Conservation (phyloP, 2,329 filamentous ascomycete genomes). For the Aphanoascus verrucosus region DNA sequence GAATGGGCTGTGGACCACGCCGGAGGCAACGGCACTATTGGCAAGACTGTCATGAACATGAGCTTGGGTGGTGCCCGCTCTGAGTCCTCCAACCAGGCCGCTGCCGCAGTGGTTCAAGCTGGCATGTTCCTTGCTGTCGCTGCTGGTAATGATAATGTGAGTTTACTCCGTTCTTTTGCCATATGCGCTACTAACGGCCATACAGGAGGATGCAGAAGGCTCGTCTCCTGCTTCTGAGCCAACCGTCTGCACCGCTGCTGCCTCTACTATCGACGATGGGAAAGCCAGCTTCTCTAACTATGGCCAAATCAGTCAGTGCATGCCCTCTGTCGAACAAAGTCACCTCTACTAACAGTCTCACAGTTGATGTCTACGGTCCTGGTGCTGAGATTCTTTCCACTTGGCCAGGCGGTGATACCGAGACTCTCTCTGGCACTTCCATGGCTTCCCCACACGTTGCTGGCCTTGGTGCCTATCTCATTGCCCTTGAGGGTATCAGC, state of each 20-base stretch:
- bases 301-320: conserved; percentile 15
- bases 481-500: conserved; percentile 40
- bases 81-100: conserved; percentile 31
- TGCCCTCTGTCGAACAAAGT: too few species aligned
- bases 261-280: conserved; percentile 25
- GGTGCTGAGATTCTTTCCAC: conserved; percentile 43
- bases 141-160: conserved; percentile 31
- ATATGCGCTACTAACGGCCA: neutral
- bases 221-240: conserved; percentile 30
- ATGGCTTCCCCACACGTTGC: conserved; percentile 38
- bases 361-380: conserved; percentile 41
- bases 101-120: conserved; percentile 26
- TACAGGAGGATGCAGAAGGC: neutral
- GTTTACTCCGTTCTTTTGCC: neutral
- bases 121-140: conserved; percentile 34
- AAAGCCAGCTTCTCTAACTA: conserved; percentile 35
- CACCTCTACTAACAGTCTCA: too few species aligned
- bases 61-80: conserved; percentile 29
- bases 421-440: conserved; percentile 31
- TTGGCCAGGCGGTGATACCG: conserved; percentile 39
- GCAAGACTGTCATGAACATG: conserved; percentile 28
- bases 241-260: conserved; percentile 33
- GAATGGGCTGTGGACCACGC: conserved; percentile 29
- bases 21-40: conserved; percentile 21
- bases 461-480: conserved; percentile 45